phyloP scores from a whole-genome alignment of 257 asterid species.

The Fraxinus cuspidata region DNA sequence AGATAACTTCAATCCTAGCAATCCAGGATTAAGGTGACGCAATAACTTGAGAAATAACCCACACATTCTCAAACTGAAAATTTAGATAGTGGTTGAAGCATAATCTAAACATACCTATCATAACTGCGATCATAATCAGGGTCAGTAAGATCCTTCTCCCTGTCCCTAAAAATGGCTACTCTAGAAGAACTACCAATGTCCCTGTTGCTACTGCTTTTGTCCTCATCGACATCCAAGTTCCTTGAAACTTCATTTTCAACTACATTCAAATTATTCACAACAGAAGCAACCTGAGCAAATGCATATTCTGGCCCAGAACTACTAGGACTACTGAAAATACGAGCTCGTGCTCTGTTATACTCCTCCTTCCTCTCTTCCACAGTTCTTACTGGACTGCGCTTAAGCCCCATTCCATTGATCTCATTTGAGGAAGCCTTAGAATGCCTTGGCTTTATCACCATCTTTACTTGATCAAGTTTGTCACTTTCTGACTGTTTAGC shows the following conservation, averaged over 20 bases:
- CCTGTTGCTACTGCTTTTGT: conserved; percentile 42
- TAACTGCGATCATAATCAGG: conserved; percentile 97
- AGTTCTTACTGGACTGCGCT: conserved; percentile 59
- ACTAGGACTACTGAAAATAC: conserved; percentile 65
- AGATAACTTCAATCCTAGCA: background rate
- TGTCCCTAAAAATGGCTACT: conserved; percentile 93
- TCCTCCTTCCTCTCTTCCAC: conserved; percentile 95
- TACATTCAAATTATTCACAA: conserved; percentile 38
- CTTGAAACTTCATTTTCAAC: conserved; percentile 55
- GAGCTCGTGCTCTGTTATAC: conserved; percentile 92
- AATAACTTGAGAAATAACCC: background rate
- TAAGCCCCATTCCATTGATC: conserved; percentile 48
- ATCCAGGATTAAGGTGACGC: background rate
- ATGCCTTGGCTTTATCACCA: conserved; percentile 76
- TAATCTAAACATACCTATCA: conserved; percentile 55
- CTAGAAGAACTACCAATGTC: conserved; percentile 61
- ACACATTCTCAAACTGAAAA: background rate
- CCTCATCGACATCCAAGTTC: conserved; percentile 50
- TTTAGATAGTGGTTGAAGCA: background rate
- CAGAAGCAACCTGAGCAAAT: conserved; percentile 41
- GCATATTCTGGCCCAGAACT: conserved; percentile 51
- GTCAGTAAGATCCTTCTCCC: conserved; percentile 92
- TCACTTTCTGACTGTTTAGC: conserved; percentile 65
- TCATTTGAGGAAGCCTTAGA: conserved; percentile 48
- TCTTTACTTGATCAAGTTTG: conserved; percentile 61